Evolutionary conservation across 2,329 filamentous ascomycete genomes (phyloP), one percentile per base, ranked within the genome.

Genomic region (Bipolaris victoriae): DNA sequence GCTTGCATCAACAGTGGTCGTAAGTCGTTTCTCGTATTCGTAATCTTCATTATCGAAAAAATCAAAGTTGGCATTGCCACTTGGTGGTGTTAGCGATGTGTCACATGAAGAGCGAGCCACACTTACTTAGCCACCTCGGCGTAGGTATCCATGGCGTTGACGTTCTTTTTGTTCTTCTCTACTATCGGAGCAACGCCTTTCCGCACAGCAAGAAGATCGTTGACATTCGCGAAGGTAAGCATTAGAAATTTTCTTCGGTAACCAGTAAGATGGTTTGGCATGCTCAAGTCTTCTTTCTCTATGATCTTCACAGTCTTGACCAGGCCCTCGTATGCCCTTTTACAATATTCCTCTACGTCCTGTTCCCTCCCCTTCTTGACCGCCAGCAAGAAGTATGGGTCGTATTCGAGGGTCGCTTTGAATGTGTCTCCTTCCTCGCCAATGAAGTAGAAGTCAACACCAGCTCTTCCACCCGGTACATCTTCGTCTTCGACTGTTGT

Each of bases 71-170:
- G 88, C 88, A 75, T 88, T 92, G 40, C 86, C 86, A 69, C 89
- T 92, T 60, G 31, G 9, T 10, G 3, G 33, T 24, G 62, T 73
- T 68, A 73, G 64, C 52, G 26, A 20, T 16, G 2, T 5, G 31
- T 9, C 2, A 60, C 33, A 7, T 6, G 15, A 33, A 43, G n/a
- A 3, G 31, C 29, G 62, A 46, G 59, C 44, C 16, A 37, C 39
- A 82, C 86, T 77, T 76, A 94, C 91, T 88, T 90, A 60, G 91
- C 91, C 71, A 98, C 92, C 81, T 99, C 95, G 40, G 93, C 93
- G 81, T 99, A 99, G 64, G 94, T 93, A 81, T 99, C 95, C 90
- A 98, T 96, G 49, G 93, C 91, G 81, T 91, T 92, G 83, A 97
- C 89, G 67, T 92, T 94, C 79, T 95, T 96, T 81, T 90, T 96